Conservation (phyloP, 805 yeast species). For the Barnettozyma populi region DNA sequence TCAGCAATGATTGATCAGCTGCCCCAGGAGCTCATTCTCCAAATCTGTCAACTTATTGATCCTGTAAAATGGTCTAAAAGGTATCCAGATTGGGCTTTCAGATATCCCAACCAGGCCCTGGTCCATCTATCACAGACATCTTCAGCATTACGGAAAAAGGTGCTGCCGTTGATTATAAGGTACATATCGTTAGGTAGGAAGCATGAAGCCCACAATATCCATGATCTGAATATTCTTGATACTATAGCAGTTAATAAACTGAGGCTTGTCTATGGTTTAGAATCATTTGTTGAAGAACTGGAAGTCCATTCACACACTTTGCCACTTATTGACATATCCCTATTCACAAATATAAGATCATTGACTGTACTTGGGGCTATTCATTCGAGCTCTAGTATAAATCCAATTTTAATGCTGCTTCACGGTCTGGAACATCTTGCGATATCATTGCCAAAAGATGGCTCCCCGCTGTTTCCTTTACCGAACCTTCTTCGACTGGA, state of each 20-base stretch:
- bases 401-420: not conserved
- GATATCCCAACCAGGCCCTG: conserved; percentile 2
- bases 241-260: not conserved
- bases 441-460: not conserved
- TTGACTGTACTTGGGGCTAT: conserved; percentile 15
- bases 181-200: conserved; percentile 13
- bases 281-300: conserved; percentile 9
- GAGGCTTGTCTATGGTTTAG: not conserved
- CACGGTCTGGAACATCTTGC: conserved; percentile 12
- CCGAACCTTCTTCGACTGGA: not conserved
- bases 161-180: conserved; percentile 6
- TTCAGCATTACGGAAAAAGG: conserved; percentile 5
- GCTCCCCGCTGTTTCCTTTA: not conserved
- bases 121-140: conserved; percentile 11
- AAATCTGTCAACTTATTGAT: conserved; percentile 3
- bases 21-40: conserved; percentile 11
- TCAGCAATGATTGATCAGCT: conserved; percentile 7
- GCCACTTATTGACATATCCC: not conserved
- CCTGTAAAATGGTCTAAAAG: not conserved
- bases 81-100: conserved; percentile 14
- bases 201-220: conserved; percentile 6
- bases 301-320: not conserved
- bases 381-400: not conserved
- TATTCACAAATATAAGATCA: conserved; percentile 10
- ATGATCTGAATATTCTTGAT: not conserved